Base-by-base conservation (phyloP, 1,284 basidiomycete species). In the Coniophora puteana region DNA sequence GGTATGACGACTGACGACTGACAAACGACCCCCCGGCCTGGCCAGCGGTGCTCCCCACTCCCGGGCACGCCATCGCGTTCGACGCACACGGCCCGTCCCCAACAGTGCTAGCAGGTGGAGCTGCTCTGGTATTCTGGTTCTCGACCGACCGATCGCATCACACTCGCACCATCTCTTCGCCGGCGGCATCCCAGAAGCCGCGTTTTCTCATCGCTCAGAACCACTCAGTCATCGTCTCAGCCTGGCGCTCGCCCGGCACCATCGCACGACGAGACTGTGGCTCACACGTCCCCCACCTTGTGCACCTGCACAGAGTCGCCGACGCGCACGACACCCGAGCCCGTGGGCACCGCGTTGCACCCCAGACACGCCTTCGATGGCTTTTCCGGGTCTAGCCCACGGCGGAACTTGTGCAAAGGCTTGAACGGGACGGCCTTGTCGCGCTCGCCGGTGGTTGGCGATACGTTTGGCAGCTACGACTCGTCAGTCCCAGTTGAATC, bases 341-440 rank as follows among this genome's bases (percentile, higher is more conserved):
- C 68, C 1, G 52, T 55, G 6, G 75, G 68, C 11, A 78, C 66
- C 0, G 66, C 80, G 52, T 87, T 81, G 52, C 72, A 74, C 3
- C 83, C 83, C 34, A 87, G 68, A 51, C 80, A 84, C 3, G 83
- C 67, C 49, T 70, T 71, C 59, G 65, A 62, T 44, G 66, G 68
- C 3, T 65, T 50, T 14, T 39, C 53, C 0, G 72, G 71, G 52
- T 83, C 76, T 38, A 80, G 48, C 7, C 76, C 76, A 14, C 59
- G 71, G 21, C 83, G 72, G 54, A 82, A 80, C 64, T 82, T 83
- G 74, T 78, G 77, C 8, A 86, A 57, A 14, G 78, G 72, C 59
- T 87, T 87, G 65, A 71, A 84, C 4, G 86, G 86, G 3, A 89
- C 82, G 1, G 83, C 81, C 16, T 68, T 69, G 52, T 89, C 85